Base-by-base conservation (phyloP, 2,329 filamentous ascomycete species). In the Cladosporium sphaerospermum region DNA sequence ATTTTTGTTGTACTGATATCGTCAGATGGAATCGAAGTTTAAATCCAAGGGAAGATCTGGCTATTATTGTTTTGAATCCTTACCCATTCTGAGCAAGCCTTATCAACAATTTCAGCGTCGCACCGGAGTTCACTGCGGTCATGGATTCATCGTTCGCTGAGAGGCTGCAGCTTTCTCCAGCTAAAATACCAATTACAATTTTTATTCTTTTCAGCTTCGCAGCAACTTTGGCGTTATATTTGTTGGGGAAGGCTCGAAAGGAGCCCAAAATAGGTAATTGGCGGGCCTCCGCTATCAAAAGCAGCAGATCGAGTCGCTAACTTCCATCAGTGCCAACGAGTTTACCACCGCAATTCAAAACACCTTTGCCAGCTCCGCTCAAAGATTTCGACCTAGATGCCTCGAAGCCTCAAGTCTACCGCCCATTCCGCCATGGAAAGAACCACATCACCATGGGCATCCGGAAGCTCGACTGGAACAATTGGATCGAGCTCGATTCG, bases 381-480 rank as follows among this genome's bases (percentile, higher is more conserved):
- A n/a, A 51, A 36, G 19, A 51, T 13, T 51, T 51, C 48, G 48
- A 51, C 8, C 48, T 51, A 18, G 42, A 39, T 43, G n/a, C 48
- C 28, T 43, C 48, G 10, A n/a, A 51, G 32, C 48, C 48, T 8
- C 48, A 44, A 32, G 16, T 44, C 8, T 51, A 51, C 14, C 40
- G 48, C 13, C 48, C 48, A 2, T 51, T 51, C 40, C 48, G 48
- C 14, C 48, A 51, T 37, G 48, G 48, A 19, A 43, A 43, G 18
- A 51, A 32, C 9, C 19, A 44, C 16, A 32, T 51, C 40, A 51
- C 48, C 6, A 51, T 51, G 48, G 48, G 48, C 40, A 51, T 51
- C 18, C 40, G 48, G 4, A 51, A 51, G 10, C 40, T 51, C 8
- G 48, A 51, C 40, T 51, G 48, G 40, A 23, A 51, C 32, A 28